Conservation (phyloP, 495 filamentous ascomycete species). For the Monascus purpureus region DNA sequence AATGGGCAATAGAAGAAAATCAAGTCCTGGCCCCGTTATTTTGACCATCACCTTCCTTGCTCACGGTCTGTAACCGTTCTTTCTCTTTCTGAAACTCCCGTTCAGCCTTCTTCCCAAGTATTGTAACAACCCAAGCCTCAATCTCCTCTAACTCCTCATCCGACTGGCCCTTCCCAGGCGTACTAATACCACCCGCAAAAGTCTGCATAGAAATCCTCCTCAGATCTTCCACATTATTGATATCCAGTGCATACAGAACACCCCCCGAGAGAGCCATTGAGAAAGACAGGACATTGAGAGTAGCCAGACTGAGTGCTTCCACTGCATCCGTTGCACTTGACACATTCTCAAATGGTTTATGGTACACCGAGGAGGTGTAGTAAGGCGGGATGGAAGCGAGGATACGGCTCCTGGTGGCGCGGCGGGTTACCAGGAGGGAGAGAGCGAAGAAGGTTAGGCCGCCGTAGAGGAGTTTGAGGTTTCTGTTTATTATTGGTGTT, state of each 20-base stretch:
- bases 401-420: conserved; percentile 43
- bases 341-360: conserved; percentile 32
- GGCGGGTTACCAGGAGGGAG: conserved; percentile 55
- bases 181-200: no score
- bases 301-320: conserved; percentile 71
- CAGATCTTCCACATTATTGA: conserved; percentile 58
- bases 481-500: conserved; percentile 9
- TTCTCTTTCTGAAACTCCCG: conserved; percentile 25
- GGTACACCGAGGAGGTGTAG: conserved; percentile 43
- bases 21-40: no score
- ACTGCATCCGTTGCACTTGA: conserved; percentile 53
- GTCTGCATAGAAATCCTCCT: no score
- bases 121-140: conserved; percentile 54
- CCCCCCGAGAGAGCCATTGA: conserved; percentile 56
- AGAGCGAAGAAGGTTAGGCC: conserved; percentile 60
- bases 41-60: conserved; percentile 3
- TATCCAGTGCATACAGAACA: conserved; percentile 52
- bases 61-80: conserved; percentile 21
- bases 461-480: conserved; percentile 46
- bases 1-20: no score
- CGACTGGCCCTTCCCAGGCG: conserved; percentile 41
- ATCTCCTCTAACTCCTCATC: conserved; percentile 57
- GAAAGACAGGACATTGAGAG: conserved; percentile 60
- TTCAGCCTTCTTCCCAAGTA: conserved; percentile 41
- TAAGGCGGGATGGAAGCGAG: conserved; percentile 43